Evolutionary conservation across 192 early-diverging fungal species (phyloP), one percentile per base, ranked within the genome.

Genomic region (Allomyces javanicus): DNA sequence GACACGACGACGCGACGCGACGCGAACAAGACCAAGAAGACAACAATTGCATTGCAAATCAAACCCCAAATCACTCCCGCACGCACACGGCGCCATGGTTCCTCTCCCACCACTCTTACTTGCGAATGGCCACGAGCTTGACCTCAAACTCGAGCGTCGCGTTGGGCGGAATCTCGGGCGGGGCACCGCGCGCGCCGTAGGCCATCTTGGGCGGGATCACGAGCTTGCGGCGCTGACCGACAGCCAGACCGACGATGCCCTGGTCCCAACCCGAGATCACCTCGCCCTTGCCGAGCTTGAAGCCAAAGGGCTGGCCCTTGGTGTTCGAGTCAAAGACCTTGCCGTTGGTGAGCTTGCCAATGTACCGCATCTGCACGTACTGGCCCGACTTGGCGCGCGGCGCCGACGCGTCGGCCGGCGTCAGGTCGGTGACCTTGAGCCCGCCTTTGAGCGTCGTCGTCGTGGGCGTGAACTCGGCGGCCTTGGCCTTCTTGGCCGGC

Each of bases 231-330:
- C 88, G 86, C 67, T 90, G 92, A 66, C 95, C 95, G 65, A 89
- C 81, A 76, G 83, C 83, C 95, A 98, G 95, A 33, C 93, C 93
- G 14, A 75, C 73, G 66, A 89, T 77, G 65, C 95, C 95, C 21
- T 85, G 69, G 77, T 97, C 94, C 94, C 93, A 95, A 64, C 93
- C 95, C 76, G 90, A 89, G 76, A 97, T 97, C 66, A 97, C 95
- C 75, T 97, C 91, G 69, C 87, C 85, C 24, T 76, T 76, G 25
- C 91, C 92, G 44, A 97, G 78, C 63, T 81, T 81, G 82, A 97
- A 95, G 72, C 73, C 83, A 78, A 97, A 94, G 0, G 92, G 90
- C 68, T 86, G 82, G 65, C 93, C 93, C 69, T 82, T 84, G 61
- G 83, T 89, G 83, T 95, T 95, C 77, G 86, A 80, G 85, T 97